These are phyloP conservation scores for Colletotrichum phormii DNA, from an alignment of 2,329 filamentous ascomycete genomes.

Conservation along the genomic window DNA sequence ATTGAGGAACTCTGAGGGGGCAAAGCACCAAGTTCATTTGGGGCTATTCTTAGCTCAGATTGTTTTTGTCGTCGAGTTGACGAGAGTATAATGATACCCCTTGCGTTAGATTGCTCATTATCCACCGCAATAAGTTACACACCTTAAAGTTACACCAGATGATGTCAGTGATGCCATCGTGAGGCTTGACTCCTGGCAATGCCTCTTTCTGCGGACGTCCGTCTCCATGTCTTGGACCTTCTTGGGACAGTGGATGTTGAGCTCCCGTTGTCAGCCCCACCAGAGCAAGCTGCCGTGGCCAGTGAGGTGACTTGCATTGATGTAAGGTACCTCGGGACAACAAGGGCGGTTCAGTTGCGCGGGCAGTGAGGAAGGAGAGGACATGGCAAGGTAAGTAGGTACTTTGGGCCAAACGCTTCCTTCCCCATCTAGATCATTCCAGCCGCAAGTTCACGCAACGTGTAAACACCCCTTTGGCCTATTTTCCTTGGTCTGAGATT, in stretches of 20 bases:
- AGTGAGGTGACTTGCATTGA: constrained; percentile 11
- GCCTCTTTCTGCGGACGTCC: constrained; percentile 1
- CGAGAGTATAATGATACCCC: constrained; percentile 35
- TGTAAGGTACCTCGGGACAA: constrained; percentile 16
- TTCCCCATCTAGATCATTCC: constrained; percentile 32
- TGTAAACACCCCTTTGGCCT: constrained; percentile 31
- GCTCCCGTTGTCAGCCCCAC: constrained; percentile 16
- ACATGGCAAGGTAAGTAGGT: not conserved
- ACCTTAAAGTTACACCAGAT: not conserved
- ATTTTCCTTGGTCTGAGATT: constrained; percentile 27
- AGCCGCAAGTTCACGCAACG: constrained; percentile 32
- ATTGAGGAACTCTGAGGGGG: not conserved
- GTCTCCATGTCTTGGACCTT: not conserved
- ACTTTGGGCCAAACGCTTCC: constrained; percentile 3
- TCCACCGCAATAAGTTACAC: not conserved
- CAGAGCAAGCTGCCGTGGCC: constrained; percentile 5
- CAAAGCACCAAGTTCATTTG: not conserved
- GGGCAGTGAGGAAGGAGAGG: not conserved
- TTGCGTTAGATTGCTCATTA: not conserved
- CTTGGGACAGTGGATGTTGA: not conserved
- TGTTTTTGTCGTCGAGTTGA: constrained; percentile 21
- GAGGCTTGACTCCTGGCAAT: constrained; percentile 8
- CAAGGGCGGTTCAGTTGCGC: not conserved
- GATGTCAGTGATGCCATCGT: constrained; percentile 29
- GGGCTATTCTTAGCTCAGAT: constrained; percentile 22